A percentile compares a stretch with the other conserved stretches of the same genome.
phyloP scores from a whole-genome alignment of 2,329 filamentous ascomycete genomes.

The Pseudofabraea citricarpa region DNA sequence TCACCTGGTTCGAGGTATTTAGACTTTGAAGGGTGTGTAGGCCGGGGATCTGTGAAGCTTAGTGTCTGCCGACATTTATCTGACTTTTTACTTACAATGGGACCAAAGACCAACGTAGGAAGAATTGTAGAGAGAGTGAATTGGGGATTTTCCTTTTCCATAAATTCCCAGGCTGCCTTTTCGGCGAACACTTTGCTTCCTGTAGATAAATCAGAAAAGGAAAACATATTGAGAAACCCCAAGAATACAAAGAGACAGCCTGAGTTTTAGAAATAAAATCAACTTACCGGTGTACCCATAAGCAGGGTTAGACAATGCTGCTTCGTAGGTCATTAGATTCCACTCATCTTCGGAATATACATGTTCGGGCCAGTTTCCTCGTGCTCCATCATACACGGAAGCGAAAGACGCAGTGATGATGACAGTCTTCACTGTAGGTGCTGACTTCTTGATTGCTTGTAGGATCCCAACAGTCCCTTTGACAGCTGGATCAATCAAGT shows the following conservation, averaged over 20 bases:
- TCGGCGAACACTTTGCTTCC: slow-evolving; percentile 57
- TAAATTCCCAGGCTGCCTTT: slow-evolving; percentile 58
- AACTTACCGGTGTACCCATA: slow-evolving; percentile 20
- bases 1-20: slow-evolving; percentile 67
- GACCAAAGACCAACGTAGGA: slow-evolving; percentile 46
- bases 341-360: slow-evolving; percentile 50
- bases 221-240: too few relatives aligned
- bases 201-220: slow-evolving; percentile 6
- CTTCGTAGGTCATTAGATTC: slow-evolving; percentile 45
- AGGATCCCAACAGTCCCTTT: slow-evolving; percentile 45
- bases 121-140: slow-evolving; percentile 58
- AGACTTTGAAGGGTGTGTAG: slow-evolving; percentile 55
- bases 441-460: slow-evolving; percentile 35
- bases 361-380: slow-evolving; percentile 26
- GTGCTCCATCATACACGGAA: slow-evolving; percentile 43
- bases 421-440: slow-evolving; percentile 26
- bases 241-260: too few relatives aligned
- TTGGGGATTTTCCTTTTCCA: slow-evolving; percentile 43
- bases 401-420: slow-evolving; percentile 61
- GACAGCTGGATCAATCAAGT: slow-evolving; percentile 47
- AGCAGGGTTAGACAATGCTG: slow-evolving; percentile 35
- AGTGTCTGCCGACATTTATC: too few relatives aligned
- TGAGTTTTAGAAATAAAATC: not conserved
- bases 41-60: slow-evolving; percentile 43
- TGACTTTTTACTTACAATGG: slow-evolving; percentile 8